These are phyloP conservation scores for Pisolithus thermaeus DNA, from an alignment of 1,284 basidiomycete genomes.

Conservation along the genomic window DNA sequence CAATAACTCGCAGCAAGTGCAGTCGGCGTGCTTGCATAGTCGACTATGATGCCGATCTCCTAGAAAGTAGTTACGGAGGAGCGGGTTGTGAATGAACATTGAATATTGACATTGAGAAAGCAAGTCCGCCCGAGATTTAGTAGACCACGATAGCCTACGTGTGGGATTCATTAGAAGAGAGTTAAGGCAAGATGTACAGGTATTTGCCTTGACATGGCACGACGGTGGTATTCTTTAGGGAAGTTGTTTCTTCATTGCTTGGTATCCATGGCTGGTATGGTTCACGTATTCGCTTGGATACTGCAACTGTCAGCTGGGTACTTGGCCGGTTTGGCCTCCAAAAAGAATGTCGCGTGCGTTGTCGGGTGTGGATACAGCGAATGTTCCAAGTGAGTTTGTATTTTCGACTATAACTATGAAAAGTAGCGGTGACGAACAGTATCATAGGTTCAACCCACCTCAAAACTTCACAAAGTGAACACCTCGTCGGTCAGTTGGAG, in stretches of 20 bases:
- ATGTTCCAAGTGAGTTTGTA: background rate
- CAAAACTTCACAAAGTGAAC: too few relatives aligned
- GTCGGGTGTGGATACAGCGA: conserved; percentile 28
- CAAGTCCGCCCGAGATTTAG: conserved; percentile 94
- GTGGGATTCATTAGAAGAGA: conserved; percentile 4
- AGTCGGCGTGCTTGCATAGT: conserved; percentile 69
- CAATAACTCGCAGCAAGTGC: conserved; percentile 76
- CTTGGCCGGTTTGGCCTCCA: conserved; percentile 19
- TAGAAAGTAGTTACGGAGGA: conserved; percentile 87
- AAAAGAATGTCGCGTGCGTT: conserved; percentile 24
- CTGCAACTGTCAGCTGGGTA: conserved; percentile 20
- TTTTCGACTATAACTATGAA: too few relatives aligned
- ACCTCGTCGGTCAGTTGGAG: too few relatives aligned
- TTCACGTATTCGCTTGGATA: conserved; percentile 35
- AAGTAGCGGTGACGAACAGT: too few relatives aligned
- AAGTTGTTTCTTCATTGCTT: conserved; percentile 29
- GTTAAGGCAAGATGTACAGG: background rate
- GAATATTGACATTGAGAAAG: conserved; percentile 90
- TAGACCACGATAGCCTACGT: conserved; percentile 73
- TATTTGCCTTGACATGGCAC: conserved; percentile 61
- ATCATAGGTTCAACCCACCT: too few relatives aligned
- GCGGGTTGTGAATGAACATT: conserved; percentile 90
- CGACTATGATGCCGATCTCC: conserved; percentile 77
- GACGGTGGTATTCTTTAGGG: conserved; percentile 30
- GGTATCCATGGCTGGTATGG: conserved; percentile 43